Evolutionary conservation across 1,139 yeast genomes (phyloP), one percentile per base, ranked within the genome.

Genomic region (Pichia sp.): DNA sequence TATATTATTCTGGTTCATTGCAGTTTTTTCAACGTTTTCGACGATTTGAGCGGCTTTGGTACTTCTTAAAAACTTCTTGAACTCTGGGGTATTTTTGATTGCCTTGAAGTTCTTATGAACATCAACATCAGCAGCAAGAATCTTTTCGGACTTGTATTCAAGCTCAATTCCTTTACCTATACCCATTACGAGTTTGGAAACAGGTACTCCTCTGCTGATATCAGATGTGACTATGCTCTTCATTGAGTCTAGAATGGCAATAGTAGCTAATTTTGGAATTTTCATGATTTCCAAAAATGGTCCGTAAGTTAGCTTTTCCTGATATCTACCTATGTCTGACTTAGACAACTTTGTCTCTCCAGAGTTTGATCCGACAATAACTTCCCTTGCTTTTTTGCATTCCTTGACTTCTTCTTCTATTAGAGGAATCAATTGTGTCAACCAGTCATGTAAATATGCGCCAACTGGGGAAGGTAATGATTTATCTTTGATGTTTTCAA

Each of bases 101-200:
- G 68, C 65, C 61, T 69, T 58, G 67, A 68, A 59, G 66, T 72
- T 65, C 66, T 70, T 60, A 53, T 59, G 73, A 8, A 80, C 75
- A 58, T 76, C 78, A 45, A 78, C 76, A 61, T 86, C 95, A 3
- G 81, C 72, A 46, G 79, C 77, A 57, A 85, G 71, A 52, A 87
- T 71, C 57, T 78, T 76, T 61, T 85, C 86, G 0, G 93, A 79
- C 62, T 87, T 81, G 67, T 86, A 89, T 68, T 93, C 98, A 62
- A 84, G 71, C 68, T 93, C 97, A 38, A 92, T 76, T 8, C 96
- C 93, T 62, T 79, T 82, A 5, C 97, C 96, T 5, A 93, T 90
- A 0, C 88, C 77, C 23, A 86, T 74, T 23, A 90, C 88, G 0
- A 95, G 92, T 61, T 90, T 78, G 0, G 95, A 90, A 0, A 93